Evolutionary conservation across 2,329 filamentous ascomycete species (phyloP).

Genomic region (Paramyrothecium roridum): DNA sequence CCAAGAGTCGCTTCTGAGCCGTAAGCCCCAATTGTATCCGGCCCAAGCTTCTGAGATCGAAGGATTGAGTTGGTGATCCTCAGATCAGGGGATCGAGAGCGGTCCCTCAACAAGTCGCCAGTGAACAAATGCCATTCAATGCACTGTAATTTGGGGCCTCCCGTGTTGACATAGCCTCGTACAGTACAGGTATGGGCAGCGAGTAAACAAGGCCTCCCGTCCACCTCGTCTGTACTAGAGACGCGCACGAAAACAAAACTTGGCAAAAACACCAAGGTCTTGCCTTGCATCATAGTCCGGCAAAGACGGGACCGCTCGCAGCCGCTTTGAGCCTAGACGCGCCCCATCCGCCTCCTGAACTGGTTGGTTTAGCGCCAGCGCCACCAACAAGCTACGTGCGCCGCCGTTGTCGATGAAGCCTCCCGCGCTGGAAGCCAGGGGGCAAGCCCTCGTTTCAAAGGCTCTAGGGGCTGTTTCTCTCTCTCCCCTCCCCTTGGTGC

Average conservation of each 20-base stretch:
- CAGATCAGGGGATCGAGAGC: neutral
- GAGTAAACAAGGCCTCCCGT: no score
- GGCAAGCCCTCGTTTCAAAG: neutral
- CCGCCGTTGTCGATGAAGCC: neutral
- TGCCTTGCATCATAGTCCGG: neutral
- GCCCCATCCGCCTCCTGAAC: neutral
- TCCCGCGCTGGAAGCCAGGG: neutral
- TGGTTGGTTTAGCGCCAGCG: neutral
- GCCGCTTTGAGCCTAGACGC: neutral
- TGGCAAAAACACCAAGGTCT: neutral
- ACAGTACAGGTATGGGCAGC: no score
- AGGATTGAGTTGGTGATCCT: neutral
- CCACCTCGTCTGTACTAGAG: neutral
- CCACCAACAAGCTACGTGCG: neutral
- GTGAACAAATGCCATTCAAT: neutral
- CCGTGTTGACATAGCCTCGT: no score
- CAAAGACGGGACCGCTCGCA: neutral
- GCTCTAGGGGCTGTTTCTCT: no score
- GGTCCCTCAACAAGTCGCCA: neutral
- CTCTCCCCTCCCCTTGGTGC: no score
- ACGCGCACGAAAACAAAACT: neutral
- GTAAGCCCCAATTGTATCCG: neutral
- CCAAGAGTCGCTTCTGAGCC: neutral
- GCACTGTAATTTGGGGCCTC: no score
- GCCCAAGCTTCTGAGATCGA: neutral